A percentile compares a stretch with the other conserved stretches of the same genome.
These are phyloP conservation scores for Nepenthes alata DNA, from an alignment of 179 eudicot genomes.

Conservation along the genomic window DNA sequence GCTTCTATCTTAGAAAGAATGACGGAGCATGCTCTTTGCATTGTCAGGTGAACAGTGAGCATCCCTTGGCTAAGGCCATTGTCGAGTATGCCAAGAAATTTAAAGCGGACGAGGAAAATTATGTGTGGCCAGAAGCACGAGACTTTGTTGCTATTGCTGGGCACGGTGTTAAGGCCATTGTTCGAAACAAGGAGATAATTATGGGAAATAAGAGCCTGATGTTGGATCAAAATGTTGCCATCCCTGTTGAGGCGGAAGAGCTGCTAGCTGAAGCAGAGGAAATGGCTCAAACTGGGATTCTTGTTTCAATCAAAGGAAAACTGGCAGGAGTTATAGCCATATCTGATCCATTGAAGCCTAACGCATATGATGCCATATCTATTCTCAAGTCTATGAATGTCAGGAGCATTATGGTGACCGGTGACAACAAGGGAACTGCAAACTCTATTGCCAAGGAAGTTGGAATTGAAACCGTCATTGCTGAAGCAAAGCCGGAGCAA, in stretches of 20 bases:
- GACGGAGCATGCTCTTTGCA: neutral
- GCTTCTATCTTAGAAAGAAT: neutral
- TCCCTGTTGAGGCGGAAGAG: slow-evolving; percentile 58
- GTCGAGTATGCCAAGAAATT: slow-evolving; percentile 80
- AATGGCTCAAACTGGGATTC: slow-evolving; percentile 78
- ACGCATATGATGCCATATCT: slow-evolving; percentile 63
- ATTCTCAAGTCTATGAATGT: slow-evolving; percentile 75
- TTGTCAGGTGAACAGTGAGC: slow-evolving; percentile 75
- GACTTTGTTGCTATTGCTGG: slow-evolving; percentile 62
- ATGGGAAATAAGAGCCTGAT: slow-evolving; percentile 80
- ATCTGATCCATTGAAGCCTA: slow-evolving; percentile 77
- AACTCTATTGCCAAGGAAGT: slow-evolving; percentile 68
- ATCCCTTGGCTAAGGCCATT: slow-evolving; percentile 83
- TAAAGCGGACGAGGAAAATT: slow-evolving; percentile 41
- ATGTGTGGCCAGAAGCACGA: slow-evolving; percentile 51
- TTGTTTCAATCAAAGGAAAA: slow-evolving; percentile 49
- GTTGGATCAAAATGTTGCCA: slow-evolving; percentile 31
- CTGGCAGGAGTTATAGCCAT: slow-evolving; percentile 59
- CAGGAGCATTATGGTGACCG: slow-evolving; percentile 74
- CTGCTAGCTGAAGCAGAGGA: slow-evolving; percentile 52
- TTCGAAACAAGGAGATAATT: slow-evolving; percentile 41
- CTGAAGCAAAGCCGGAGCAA: slow-evolving; percentile 82
- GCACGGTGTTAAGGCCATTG: slow-evolving; percentile 63
- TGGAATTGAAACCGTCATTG: slow-evolving; percentile 64
- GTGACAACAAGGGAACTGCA: slow-evolving; percentile 93